These are phyloP conservation scores for Avena insularis DNA, from an alignment of 176 grass and related monocot genomes.

Conservation along the genomic window DNA sequence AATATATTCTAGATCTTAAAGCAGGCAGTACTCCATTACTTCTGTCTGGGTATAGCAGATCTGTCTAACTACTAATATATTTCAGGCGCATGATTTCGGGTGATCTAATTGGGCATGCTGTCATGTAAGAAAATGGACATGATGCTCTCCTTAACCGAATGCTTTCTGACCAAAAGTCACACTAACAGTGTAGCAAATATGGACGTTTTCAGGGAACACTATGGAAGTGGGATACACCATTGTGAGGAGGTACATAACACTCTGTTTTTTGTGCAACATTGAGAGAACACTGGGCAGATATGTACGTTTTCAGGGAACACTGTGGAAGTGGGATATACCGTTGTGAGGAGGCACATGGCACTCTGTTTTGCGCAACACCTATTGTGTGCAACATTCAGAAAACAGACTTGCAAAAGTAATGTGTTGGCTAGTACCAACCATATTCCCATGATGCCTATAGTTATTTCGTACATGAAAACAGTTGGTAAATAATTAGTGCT, in stretches of 20 bases:
- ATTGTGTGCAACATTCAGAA: background rate
- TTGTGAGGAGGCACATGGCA: too few relatives aligned
- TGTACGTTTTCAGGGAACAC: too few relatives aligned
- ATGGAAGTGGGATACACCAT: too few relatives aligned
- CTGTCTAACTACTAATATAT: background rate
- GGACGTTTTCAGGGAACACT: background rate
- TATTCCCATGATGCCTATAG: too few relatives aligned
- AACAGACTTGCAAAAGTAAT: slow-evolving; percentile 1
- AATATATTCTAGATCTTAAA: background rate
- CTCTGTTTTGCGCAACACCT: background rate
- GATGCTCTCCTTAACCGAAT: background rate
- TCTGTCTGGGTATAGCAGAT: background rate
- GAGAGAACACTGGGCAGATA: too few relatives aligned
- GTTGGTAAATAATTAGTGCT: too few relatives aligned
- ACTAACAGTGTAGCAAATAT: background rate
- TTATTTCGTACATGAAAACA: too few relatives aligned
- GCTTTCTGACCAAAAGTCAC: background rate
- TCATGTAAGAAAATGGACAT: background rate
- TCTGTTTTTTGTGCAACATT: too few relatives aligned
- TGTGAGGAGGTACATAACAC: too few relatives aligned
- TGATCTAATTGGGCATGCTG: background rate
- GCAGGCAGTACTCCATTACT: background rate
- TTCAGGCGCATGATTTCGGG: background rate
- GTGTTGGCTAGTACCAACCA: background rate
- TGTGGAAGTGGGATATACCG: too few relatives aligned